These are phyloP conservation scores for Eimeria praecox DNA, from an alignment of 169 alveolate species.

Conservation along the genomic window DNA sequence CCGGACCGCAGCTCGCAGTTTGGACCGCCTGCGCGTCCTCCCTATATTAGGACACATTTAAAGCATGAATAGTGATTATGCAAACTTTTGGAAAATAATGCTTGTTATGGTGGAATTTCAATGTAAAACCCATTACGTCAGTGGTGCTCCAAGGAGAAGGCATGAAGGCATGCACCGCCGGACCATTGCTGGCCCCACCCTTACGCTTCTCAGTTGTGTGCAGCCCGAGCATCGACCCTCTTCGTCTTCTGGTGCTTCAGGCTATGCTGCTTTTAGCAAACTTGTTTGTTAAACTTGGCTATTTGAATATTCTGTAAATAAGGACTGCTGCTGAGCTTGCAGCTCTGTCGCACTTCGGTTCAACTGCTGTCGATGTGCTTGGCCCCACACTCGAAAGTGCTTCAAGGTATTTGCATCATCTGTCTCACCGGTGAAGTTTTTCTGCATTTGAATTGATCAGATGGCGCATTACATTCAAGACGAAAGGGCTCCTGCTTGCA, in stretches of 20 bases:
- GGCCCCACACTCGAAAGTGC: conserved; percentile 49
- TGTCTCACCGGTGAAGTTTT: neutral
- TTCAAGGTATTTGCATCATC: neutral
- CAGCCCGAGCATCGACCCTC: neutral
- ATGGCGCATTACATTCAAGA: neutral
- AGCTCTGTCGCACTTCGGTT: neutral
- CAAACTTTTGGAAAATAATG: neutral
- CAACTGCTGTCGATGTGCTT: conserved; percentile 35
- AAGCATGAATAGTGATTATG: neutral
- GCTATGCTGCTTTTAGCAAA: neutral
- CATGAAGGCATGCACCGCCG: conserved; percentile 29
- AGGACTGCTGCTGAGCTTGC: neutral
- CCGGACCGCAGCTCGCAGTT: neutral
- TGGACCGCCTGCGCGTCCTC: neutral
- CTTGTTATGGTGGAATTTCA: neutral
- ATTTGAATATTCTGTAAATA: neutral
- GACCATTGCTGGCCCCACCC: conserved; percentile 67
- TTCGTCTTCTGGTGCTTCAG: neutral
- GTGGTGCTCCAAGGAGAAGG: neutral
- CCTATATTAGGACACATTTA: neutral
- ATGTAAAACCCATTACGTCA: neutral
- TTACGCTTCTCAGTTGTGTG: conserved; percentile 52
- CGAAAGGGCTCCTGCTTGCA: conserved; percentile 26
- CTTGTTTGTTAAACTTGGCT: neutral
- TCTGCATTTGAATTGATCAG: neutral